These are phyloP conservation scores for Claviceps cyperi DNA, from an alignment of 2,329 filamentous ascomycete species.

Conservation along the genomic window DNA sequence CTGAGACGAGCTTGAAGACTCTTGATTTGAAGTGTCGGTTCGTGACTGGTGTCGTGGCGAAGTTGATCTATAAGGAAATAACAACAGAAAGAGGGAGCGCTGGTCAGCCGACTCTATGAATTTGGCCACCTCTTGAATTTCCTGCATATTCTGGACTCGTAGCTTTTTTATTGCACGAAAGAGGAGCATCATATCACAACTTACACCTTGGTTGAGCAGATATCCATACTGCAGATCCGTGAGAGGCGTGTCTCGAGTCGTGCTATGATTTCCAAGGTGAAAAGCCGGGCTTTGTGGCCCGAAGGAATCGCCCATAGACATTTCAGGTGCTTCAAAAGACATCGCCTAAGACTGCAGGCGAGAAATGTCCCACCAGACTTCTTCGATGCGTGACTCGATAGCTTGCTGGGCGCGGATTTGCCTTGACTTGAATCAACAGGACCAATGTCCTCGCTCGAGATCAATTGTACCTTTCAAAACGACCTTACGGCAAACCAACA, in stretches of 20 bases:
- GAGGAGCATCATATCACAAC: slow-evolving; percentile 18
- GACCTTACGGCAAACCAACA: neutral
- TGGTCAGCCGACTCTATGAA: neutral
- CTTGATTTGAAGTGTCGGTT: slow-evolving; percentile 57
- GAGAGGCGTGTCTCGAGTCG: slow-evolving; percentile 43
- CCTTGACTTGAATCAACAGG: neutral
- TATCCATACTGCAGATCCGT: slow-evolving; percentile 50
- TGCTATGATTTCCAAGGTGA: slow-evolving; percentile 63
- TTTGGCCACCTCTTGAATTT: too few species aligned
- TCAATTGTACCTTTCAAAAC: neutral
- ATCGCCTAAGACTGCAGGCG: slow-evolving; percentile 6
- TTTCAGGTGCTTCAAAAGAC: slow-evolving; percentile 11
- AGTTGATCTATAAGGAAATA: slow-evolving; percentile 46
- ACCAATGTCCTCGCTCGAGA: neutral
- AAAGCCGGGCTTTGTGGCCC: slow-evolving; percentile 31
- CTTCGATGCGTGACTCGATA: neutral
- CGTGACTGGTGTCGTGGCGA: slow-evolving; percentile 66
- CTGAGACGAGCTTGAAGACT: slow-evolving; percentile 46
- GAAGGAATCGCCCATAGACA: slow-evolving; percentile 13
- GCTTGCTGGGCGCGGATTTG: neutral
- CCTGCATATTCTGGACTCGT: too few species aligned
- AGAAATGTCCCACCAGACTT: neutral
- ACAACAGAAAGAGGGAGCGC: neutral
- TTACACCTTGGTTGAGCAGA: slow-evolving; percentile 54
- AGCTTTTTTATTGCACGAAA: neutral